These are phyloP conservation scores for Phellopilus nigrolimitatus DNA, from an alignment of 1,284 basidiomycete genomes.

Conservation along the genomic window DNA sequence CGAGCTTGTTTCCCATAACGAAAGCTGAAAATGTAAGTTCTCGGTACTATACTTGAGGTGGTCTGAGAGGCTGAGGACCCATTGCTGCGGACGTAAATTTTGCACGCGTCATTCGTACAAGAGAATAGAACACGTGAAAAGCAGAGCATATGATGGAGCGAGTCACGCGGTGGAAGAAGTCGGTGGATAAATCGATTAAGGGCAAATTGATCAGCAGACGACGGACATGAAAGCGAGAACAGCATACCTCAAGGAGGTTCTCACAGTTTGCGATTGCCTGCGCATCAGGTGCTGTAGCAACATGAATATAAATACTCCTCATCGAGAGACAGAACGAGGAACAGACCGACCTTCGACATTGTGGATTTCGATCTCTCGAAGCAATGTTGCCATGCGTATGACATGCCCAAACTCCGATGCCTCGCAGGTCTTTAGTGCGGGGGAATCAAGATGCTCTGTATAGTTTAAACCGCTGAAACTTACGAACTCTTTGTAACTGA, in stretches of 20 bases:
- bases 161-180: background rate
- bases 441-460: constrained; percentile 60
- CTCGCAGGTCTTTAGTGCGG: constrained; percentile 52
- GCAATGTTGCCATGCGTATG: constrained; percentile 60
- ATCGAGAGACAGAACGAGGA: constrained; percentile 1
- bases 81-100: constrained; percentile 39
- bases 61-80: constrained; percentile 59
- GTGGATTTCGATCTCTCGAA: constrained; percentile 40
- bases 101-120: background rate
- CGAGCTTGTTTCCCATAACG: constrained; percentile 71
- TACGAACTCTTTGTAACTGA: constrained; percentile 20
- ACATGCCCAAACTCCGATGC: constrained; percentile 69
- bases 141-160: background rate
- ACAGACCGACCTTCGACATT: constrained; percentile 25
- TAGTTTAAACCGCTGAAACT: constrained; percentile 14
- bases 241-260: constrained; percentile 14
- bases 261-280: constrained; percentile 9
- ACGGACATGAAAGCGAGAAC: background rate
- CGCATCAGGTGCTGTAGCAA: constrained; percentile 7
- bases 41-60: constrained; percentile 64
- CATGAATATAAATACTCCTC: background rate
- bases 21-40: constrained; percentile 59
- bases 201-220: background rate
- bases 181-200: background rate
- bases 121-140: constrained; percentile 5